These are phyloP conservation scores for Termitomyces eurrhizus DNA, from an alignment of 768 basidiomycete species.

Conservation along the genomic window DNA sequence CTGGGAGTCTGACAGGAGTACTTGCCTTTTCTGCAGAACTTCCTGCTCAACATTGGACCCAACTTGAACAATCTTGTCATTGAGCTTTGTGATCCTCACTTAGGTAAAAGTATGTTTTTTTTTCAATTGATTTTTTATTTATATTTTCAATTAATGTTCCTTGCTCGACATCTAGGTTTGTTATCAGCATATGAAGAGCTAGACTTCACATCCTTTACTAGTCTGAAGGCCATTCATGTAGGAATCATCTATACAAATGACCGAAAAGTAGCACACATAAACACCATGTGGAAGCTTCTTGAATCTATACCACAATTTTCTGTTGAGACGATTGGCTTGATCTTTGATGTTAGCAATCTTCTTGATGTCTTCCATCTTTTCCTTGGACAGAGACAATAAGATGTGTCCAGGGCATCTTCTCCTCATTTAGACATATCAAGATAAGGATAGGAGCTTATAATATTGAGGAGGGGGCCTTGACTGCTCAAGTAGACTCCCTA, in stretches of 20 bases:
- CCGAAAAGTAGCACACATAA: background rate
- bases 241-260: background rate
- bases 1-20: background rate
- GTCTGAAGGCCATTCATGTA: background rate
- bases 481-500: background rate
- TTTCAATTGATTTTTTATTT: background rate
- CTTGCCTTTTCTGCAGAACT: background rate
- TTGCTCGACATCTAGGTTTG: background rate
- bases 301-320: background rate
- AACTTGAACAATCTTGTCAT: background rate
- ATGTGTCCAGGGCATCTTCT: background rate
- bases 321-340: background rate
- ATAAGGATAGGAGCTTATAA: background rate
- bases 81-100: background rate
- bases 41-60: background rate
- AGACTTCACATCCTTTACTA: background rate
- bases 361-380: background rate
- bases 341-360: background rate
- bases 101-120: background rate
- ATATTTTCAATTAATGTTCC: background rate
- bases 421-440: background rate
- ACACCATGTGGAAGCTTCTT: background rate
- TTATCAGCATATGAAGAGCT: background rate
- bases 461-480: background rate
- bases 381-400: background rate